phyloP scores from a whole-genome alignment of 78 protist species.

The Dictyostelium firmibasis region DNA sequence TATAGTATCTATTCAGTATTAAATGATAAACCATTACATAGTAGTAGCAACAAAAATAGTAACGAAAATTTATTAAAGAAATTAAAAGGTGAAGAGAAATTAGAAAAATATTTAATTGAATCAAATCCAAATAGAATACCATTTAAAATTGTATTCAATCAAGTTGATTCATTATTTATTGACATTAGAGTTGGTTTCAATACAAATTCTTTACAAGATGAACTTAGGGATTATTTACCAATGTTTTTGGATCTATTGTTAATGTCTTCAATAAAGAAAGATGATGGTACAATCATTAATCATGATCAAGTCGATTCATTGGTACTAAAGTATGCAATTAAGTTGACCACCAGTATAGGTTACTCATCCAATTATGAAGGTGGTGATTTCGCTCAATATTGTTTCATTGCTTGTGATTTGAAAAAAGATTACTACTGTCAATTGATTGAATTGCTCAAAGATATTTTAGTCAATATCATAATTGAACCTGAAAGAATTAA shows the following conservation, averaged over 20 bases:
- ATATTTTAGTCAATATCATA: neutral
- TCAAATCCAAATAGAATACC: slow-evolving; percentile 3
- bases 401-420: neutral
- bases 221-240: slow-evolving; percentile 32
- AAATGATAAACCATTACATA: neutral
- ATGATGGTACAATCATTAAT: neutral
- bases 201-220: slow-evolving; percentile 17
- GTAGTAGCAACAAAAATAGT: neutral
- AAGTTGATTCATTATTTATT: neutral
- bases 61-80: neutral
- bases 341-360: neutral
- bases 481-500: slow-evolving; percentile 14
- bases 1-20: neutral
- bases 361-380: neutral
- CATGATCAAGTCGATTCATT: slow-evolving; percentile 37
- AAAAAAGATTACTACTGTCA: neutral
- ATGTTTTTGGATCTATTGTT: slow-evolving; percentile 7
- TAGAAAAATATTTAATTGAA: neutral
- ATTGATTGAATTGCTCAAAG: neutral
- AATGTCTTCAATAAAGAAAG: neutral
- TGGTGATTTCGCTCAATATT: neutral
- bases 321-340: slow-evolving; percentile 32
- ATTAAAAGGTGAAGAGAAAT: neutral
- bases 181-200: neutral
- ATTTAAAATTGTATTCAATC: neutral